These are phyloP conservation scores for Choanephora cucurbitarum DNA, from an alignment of 371 early-diverging fungal species.

Conservation along the genomic window DNA sequence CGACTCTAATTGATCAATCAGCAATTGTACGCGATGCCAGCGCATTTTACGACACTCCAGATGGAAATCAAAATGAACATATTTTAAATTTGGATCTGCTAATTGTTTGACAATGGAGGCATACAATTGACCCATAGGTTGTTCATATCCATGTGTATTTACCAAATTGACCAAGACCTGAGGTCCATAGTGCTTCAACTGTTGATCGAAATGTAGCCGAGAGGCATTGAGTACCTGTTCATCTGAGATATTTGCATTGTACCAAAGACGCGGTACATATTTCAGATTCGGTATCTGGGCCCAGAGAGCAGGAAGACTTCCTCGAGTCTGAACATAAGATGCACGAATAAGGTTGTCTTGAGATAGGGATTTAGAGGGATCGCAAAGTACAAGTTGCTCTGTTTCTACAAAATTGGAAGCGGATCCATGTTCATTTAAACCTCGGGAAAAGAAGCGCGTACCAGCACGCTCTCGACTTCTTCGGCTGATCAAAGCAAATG, in stretches of 20 bases:
- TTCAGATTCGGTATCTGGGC: slow-evolving; percentile 85
- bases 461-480: slow-evolving; percentile 75
- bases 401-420: slow-evolving; percentile 99
- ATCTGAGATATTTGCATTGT: slow-evolving; percentile 48
- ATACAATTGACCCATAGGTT: slow-evolving; percentile 76
- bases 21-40: slow-evolving; percentile 76
- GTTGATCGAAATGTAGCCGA: slow-evolving; percentile 71
- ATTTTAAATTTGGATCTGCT: slow-evolving; percentile 61
- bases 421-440: slow-evolving; percentile 89
- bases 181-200: slow-evolving; percentile 70
- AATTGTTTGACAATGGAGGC: slow-evolving; percentile 43
- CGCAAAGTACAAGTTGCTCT: slow-evolving; percentile 82
- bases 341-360: slow-evolving; percentile 37
- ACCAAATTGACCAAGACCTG: slow-evolving; percentile 88
- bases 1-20: slow-evolving; percentile 69
- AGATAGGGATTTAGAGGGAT: slow-evolving; percentile 23
- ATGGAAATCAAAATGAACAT: slow-evolving; percentile 96
- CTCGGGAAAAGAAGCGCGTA: slow-evolving; percentile 94
- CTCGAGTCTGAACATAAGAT: slow-evolving; percentile 92
- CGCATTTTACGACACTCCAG: slow-evolving; percentile 91
- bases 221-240: slow-evolving; percentile 54
- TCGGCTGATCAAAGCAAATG: slow-evolving; percentile 80
- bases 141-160: slow-evolving; percentile 89
- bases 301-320: slow-evolving; percentile 98
- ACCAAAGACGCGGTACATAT: slow-evolving; percentile 85